A percentile compares a stretch with the other conserved stretches of the same genome.
Evolutionary conservation across 2,329 filamentous ascomycete species (phyloP).

Genomic region (Aureobasidium sp.): DNA sequence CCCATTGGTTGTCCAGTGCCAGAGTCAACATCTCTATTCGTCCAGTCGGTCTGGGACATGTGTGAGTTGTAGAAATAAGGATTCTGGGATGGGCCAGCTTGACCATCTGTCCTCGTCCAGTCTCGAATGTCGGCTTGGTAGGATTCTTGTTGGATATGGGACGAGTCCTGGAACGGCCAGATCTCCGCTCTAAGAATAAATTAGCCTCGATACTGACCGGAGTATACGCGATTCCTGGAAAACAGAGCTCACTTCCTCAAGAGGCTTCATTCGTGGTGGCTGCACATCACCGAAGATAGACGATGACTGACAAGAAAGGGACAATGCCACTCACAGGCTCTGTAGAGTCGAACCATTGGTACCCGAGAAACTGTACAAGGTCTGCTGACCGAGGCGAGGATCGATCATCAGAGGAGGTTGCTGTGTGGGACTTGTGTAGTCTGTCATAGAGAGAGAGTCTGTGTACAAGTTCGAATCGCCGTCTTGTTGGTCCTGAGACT

Average conservation of each 20-base stretch:
- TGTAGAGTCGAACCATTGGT: neutral
- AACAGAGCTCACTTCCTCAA: neutral
- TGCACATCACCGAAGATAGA: neutral
- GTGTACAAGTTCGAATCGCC: neutral
- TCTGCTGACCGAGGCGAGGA: slow-evolving; percentile 1
- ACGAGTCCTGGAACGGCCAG: neutral
- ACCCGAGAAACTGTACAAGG: neutral
- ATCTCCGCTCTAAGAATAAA: neutral
- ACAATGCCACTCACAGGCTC: slow-evolving; percentile 2
- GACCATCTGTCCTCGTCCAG: neutral
- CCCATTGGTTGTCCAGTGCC: neutral
- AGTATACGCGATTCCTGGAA: neutral
- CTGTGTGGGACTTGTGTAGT: neutral
- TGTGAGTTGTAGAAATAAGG: neutral
- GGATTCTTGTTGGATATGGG: neutral
- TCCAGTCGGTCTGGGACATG: neutral
- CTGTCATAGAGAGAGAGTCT: neutral
- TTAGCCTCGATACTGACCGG: neutral
- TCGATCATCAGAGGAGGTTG: neutral
- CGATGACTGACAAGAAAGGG: neutral
- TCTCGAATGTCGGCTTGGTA: neutral
- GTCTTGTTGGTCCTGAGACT: neutral
- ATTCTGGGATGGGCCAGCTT: neutral
- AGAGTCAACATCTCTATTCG: neutral
- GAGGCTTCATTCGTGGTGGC: neutral